These are phyloP conservation scores for Colletotrichum sidae DNA, from an alignment of 2,329 filamentous ascomycete genomes.

Conservation along the genomic window DNA sequence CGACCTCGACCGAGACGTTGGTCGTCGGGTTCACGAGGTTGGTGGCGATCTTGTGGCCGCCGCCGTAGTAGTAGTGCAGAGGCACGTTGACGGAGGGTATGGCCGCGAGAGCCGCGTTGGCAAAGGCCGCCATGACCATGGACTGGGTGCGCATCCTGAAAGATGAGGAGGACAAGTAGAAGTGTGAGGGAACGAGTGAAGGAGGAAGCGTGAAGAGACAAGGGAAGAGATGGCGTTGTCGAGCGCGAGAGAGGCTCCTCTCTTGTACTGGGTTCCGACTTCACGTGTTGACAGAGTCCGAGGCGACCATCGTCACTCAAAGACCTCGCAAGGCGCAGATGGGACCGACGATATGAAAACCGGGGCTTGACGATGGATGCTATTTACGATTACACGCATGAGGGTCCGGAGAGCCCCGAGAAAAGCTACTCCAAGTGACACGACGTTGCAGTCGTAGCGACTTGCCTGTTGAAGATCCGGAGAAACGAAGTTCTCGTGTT, in stretches of 20 bases:
- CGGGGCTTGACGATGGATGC: conserved; percentile 2
- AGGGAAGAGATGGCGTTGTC: neutral
- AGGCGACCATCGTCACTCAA: neutral
- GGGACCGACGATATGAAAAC: conserved; percentile 4
- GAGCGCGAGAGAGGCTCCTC: neutral
- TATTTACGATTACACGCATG: conserved; percentile 16
- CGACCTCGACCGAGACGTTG: conserved; percentile 26
- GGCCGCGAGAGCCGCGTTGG: conserved; percentile 20
- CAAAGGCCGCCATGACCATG: conserved; percentile 18
- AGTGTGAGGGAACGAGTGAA: neutral
- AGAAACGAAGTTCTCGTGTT: conserved; percentile 1
- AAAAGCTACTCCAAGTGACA: too few species aligned
- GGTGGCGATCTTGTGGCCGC: conserved; percentile 32
- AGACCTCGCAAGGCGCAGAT: neutral
- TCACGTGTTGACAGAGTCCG: neutral
- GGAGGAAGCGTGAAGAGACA: conserved; percentile 2
- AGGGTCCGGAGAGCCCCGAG: too few species aligned
- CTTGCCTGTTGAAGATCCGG: neutral
- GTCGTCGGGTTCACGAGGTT: conserved; percentile 21
- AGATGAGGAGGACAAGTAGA: neutral
- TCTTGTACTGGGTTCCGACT: conserved; percentile 3
- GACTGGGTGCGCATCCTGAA: conserved; percentile 22
- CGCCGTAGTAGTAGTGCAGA: conserved; percentile 33
- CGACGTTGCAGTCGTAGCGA: neutral
- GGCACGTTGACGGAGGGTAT: conserved; percentile 24